Percentiles rank a stretch among this genome's conserved stretches.
phyloP scores from a whole-genome alignment of 2,329 filamentous ascomycete species.

The Colletotrichum graminicola region DNA sequence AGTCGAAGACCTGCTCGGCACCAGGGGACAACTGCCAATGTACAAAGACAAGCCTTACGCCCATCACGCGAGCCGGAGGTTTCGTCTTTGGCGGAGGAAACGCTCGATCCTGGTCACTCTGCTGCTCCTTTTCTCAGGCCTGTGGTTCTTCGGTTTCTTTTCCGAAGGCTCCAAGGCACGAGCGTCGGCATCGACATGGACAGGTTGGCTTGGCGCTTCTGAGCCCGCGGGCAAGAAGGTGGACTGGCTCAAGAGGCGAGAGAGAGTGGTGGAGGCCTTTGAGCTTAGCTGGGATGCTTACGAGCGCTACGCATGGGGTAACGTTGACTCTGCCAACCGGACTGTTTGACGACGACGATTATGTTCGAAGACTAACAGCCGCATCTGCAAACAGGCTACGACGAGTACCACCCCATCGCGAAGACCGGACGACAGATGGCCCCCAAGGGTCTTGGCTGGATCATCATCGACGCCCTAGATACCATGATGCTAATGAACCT shows the following conservation, averaged over 20 bases:
- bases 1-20: conserved; percentile 75
- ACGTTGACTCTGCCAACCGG: conserved; percentile 50
- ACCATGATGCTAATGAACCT: conserved; percentile 99
- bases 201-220: conserved; percentile 66
- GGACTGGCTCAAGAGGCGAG: conserved; percentile 83
- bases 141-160: conserved; percentile 80
- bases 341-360: not conserved
- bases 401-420: conserved; percentile 87
- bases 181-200: conserved; percentile 61
- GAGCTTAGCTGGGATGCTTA: conserved; percentile 93
- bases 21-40: conserved; percentile 78
- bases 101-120: conserved; percentile 66
- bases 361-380: conserved; percentile 16
- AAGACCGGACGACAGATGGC: conserved; percentile 89
- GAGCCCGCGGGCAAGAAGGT: conserved; percentile 58
- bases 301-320: conserved; percentile 94
- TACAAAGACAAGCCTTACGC: conserved; percentile 99
- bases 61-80: conserved; percentile 71
- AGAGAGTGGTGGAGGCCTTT: conserved; percentile 90
- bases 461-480: conserved; percentile 95
- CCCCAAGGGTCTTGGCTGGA: conserved; percentile 92
- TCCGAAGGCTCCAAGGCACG: conserved; percentile 51
- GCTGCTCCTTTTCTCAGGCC: conserved; percentile 64
- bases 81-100: conserved; percentile 73
- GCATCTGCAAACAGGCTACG: conserved; percentile 69